A percentile compares a stretch with the other conserved stretches of the same genome.
phyloP scores from a whole-genome alignment of 768 basidiomycete genomes.

The Hygrophoropsis aurantiaca region DNA sequence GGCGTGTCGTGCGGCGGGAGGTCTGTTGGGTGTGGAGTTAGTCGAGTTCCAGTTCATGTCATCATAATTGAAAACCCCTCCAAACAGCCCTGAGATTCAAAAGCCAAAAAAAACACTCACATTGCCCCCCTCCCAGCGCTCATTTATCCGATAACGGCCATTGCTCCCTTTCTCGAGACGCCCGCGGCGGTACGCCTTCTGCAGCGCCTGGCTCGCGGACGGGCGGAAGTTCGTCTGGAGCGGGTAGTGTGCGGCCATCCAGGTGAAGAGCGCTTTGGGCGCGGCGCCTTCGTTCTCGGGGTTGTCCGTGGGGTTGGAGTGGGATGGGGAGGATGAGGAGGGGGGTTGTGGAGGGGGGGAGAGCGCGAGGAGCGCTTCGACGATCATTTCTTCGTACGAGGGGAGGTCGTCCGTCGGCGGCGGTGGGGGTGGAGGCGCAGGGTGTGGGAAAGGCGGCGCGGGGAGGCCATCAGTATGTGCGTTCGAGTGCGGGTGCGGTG shows the following conservation, averaged over 20 bases:
- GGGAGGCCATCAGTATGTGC: slow-evolving; percentile 25
- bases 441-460: slow-evolving; percentile 19
- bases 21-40: slow-evolving; percentile 44
- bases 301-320: slow-evolving; percentile 57
- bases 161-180: slow-evolving; percentile 72
- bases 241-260: slow-evolving; percentile 84
- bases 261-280: slow-evolving; percentile 80
- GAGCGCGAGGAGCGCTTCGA: slow-evolving; percentile 71
- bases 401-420: slow-evolving; percentile 58
- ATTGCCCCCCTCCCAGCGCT: slow-evolving; percentile 78
- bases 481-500: slow-evolving; percentile 31
- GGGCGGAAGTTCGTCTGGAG: slow-evolving; percentile 87
- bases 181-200: slow-evolving; percentile 82
- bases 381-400: slow-evolving; percentile 91
- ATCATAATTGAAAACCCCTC: slow-evolving; percentile 4
- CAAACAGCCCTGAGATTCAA: not conserved
- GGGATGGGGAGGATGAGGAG: no score
- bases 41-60: not conserved
- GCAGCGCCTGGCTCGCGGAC: slow-evolving; percentile 85
- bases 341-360: no score
- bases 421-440: slow-evolving; percentile 18
- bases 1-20: slow-evolving; percentile 72
- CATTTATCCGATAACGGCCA: slow-evolving; percentile 75
- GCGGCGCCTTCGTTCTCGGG: slow-evolving; percentile 74
- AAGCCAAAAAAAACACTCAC: slow-evolving; percentile 43